These are phyloP conservation scores for Pistacia vera DNA, from an alignment of 345 rosid genomes.

Conservation along the genomic window DNA sequence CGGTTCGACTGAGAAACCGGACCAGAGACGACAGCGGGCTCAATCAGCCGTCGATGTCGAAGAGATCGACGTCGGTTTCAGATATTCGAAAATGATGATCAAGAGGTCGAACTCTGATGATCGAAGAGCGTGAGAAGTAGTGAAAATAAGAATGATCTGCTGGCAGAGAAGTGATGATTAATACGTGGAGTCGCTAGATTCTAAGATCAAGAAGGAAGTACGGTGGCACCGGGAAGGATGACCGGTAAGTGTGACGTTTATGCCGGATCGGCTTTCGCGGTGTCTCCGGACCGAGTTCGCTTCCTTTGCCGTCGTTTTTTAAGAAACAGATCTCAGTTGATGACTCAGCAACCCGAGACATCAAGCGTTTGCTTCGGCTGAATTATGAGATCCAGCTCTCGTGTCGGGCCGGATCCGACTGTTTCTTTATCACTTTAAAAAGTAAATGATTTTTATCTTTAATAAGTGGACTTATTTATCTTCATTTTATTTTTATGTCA, in stretches of 20 bases:
- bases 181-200: constrained; percentile 60
- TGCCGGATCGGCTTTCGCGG: constrained; percentile 55
- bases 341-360: constrained; percentile 61
- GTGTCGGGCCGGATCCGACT: not conserved
- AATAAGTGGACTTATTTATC: no score
- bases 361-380: constrained; percentile 61
- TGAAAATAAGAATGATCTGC: constrained; percentile 4
- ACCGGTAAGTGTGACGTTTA: constrained; percentile 40
- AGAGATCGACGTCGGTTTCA: constrained; percentile 14
- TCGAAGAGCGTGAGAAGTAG: constrained; percentile 12
- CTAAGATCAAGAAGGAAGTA: constrained; percentile 32
- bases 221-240: constrained; percentile 32
- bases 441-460: no score
- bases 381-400: not conserved
- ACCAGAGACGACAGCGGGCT: constrained; percentile 24
- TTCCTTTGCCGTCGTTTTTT: constrained; percentile 55
- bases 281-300: constrained; percentile 67
- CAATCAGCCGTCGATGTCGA: constrained; percentile 39
- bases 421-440: no score
- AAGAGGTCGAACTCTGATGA: constrained; percentile 28
- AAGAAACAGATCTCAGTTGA: constrained; percentile 40
- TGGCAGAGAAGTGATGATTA: constrained; percentile 50
- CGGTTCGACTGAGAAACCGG: constrained; percentile 31
- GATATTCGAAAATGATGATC: not conserved
- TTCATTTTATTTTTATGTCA: no score